phyloP scores from a whole-genome alignment of 805 yeast species.

The Ogataea corticis region DNA sequence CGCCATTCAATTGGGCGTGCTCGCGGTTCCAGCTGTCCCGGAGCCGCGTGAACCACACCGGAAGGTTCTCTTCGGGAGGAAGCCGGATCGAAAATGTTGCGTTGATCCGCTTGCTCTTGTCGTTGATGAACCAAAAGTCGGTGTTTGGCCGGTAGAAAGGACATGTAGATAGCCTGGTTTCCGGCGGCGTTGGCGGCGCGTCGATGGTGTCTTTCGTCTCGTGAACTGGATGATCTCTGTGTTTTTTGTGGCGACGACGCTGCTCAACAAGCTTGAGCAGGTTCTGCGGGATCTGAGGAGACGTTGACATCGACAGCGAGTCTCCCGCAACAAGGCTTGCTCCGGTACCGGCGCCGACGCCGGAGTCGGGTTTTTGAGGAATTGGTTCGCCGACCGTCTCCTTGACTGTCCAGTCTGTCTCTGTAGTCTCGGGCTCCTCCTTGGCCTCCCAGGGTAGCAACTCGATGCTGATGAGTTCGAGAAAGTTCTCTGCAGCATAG shows the following conservation, averaged over 20 bases:
- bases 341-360: background rate
- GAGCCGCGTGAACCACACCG: conserved; percentile 71
- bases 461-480: conserved; percentile 68
- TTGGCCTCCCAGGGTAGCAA: conserved; percentile 41
- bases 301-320: conserved; percentile 49
- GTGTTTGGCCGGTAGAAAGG: conserved; percentile 38
- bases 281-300: conserved; percentile 70
- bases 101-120: conserved; percentile 39
- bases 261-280: conserved; percentile 55
- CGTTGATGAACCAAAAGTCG: conserved; percentile 25
- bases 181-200: conserved; percentile 18
- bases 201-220: background rate
- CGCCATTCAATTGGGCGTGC: conserved; percentile 9
- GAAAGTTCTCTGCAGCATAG: conserved; percentile 77
- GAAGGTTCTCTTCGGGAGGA: conserved; percentile 66
- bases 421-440: conserved; percentile 6
- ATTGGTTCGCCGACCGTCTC: background rate
- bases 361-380: background rate
- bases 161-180: conserved; percentile 12
- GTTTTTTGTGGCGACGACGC: conserved; percentile 40
- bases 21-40: conserved; percentile 65
- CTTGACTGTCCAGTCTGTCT: background rate
- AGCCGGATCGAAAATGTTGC: conserved; percentile 44
- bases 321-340: conserved; percentile 18
- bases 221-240: conserved; percentile 23